phyloP scores from a whole-genome alignment of 257 asterid genomes.

The Nicotiana paniculata region DNA sequence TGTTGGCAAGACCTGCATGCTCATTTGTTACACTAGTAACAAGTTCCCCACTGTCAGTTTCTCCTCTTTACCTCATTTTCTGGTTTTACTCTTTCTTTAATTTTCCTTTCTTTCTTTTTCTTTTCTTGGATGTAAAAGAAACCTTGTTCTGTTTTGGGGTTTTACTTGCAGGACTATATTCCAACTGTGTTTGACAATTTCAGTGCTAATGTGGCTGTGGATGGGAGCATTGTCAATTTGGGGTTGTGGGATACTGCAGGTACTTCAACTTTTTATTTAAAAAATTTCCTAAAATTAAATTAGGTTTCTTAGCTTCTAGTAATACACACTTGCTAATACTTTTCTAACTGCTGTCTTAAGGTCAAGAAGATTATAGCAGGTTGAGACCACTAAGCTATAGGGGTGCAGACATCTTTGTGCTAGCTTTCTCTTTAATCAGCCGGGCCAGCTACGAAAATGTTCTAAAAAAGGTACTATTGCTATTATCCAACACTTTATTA shows the following conservation, averaged over 20 bases:
- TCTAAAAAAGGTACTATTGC: constrained; percentile 49
- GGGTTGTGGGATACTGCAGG: constrained; percentile 92
- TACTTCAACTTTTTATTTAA: constrained; percentile 23
- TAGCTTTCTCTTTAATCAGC: constrained; percentile 76
- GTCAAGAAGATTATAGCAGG: constrained; percentile 77
- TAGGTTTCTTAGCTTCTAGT: constrained; percentile 2
- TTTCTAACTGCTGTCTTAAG: constrained; percentile 18
- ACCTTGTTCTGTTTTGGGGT: not conserved
- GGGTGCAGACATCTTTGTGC: constrained; percentile 74
- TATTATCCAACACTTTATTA: not conserved
- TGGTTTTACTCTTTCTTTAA: not conserved
- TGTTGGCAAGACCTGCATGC: constrained; percentile 98
- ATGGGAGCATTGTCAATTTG: constrained; percentile 62
- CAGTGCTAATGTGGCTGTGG: constrained; percentile 72
- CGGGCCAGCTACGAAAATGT: constrained; percentile 78
- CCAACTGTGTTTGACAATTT: constrained; percentile 78
- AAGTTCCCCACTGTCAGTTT: constrained; percentile 80
- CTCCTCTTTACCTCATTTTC: not conserved
- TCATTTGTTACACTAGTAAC: constrained; percentile 93
- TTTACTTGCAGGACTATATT: constrained; percentile 39
- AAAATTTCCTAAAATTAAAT: not conserved
- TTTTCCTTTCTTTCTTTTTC: not conserved
- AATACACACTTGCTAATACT: not conserved
- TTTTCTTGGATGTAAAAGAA: not conserved
- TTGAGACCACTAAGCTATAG: constrained; percentile 77